Conservation (phyloP, 2,329 filamentous ascomycete genomes). For the Didymella sp. region DNA sequence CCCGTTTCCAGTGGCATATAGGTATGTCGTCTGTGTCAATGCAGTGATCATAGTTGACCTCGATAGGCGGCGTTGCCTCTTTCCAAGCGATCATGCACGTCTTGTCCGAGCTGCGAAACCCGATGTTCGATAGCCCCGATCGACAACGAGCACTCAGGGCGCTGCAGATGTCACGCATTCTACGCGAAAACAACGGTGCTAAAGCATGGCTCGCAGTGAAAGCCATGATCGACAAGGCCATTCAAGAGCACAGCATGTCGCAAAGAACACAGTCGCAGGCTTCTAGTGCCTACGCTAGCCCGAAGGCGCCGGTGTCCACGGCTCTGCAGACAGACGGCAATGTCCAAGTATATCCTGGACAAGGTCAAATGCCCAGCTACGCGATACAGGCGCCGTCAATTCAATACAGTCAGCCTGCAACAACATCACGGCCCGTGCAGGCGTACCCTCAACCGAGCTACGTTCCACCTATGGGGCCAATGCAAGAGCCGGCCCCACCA, state of each 20-base stretch:
- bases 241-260: conserved; percentile 33
- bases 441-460: conserved; percentile 5
- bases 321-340: conserved; percentile 22
- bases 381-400: conserved; percentile 17
- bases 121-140: conserved; percentile 45
- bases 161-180: conserved; percentile 40
- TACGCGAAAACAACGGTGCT: conserved; percentile 45
- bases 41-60: conserved; percentile 15
- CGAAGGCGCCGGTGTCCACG: conserved; percentile 16
- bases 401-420: conserved; percentile 11
- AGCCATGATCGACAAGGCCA: conserved; percentile 48
- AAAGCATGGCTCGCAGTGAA: conserved; percentile 49
- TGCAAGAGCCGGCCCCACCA: conserved; percentile 25
- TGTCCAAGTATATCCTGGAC: conserved; percentile 23
- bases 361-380: conserved; percentile 28
- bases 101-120: conserved; percentile 49
- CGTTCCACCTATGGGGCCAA: conserved; percentile 19
- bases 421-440: conserved; percentile 13
- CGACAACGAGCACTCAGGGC: conserved; percentile 46
- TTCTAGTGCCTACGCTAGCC: conserved; percentile 27
- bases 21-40: conserved; percentile 22
- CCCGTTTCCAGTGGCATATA: conserved; percentile 51
- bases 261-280: conserved; percentile 25
- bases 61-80: conserved; percentile 40
- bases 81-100: conserved; percentile 51